phyloP scores from a whole-genome alignment of 306 rosid species.

The Crotalaria pallida region DNA sequence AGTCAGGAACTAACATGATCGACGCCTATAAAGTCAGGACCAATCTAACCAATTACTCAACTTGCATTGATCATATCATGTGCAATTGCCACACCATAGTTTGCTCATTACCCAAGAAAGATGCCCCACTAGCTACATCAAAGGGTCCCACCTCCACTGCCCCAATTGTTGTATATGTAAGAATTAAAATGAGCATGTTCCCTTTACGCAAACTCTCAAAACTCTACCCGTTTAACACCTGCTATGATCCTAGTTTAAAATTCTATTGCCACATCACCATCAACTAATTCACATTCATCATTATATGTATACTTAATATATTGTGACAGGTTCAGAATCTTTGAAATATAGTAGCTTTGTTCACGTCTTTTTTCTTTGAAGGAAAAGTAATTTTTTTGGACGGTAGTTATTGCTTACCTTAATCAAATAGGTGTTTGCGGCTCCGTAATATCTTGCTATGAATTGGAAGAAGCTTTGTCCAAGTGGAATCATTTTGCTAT shows the following conservation, averaged over 20 bases:
- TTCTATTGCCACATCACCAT: not conserved
- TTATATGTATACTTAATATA: not conserved
- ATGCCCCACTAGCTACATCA: conserved; percentile 30
- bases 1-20: no score
- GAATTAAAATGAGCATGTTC: conserved; percentile 35
- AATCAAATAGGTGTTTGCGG: no score
- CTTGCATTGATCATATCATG: conserved; percentile 56
- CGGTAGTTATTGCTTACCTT: no score
- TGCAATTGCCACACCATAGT: conserved; percentile 28
- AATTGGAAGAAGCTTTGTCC: no score
- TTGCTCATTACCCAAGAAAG: conserved; percentile 43
- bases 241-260: not conserved
- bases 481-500: no score
- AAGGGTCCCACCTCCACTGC: conserved; percentile 47
- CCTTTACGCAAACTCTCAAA: conserved; percentile 12
- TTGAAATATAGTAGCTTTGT: no score
- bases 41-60: no score
- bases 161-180: conserved; percentile 30
- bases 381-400: no score
- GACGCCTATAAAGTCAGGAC: no score
- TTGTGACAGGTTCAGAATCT: not conserved
- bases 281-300: not conserved
- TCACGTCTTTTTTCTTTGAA: no score
- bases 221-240: conserved; percentile 18
- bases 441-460: no score